Percentiles rank a stretch among this genome's conserved stretches.
Conservation (phyloP, 2,329 filamentous ascomycete genomes). For the Hortaea werneckii region DNA sequence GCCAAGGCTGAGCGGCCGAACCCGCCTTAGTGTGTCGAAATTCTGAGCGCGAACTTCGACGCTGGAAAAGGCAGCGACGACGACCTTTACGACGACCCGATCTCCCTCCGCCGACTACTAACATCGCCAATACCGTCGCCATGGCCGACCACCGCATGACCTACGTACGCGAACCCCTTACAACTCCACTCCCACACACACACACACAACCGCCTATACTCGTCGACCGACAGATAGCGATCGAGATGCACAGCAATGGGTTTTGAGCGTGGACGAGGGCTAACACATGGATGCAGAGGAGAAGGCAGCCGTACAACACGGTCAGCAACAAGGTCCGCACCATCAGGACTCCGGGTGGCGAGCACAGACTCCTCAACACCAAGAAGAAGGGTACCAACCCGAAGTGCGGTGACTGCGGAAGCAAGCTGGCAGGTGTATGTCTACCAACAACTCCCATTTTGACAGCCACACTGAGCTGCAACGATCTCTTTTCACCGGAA, state of each 20-base stretch:
- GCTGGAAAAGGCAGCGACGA: conserved; percentile 5
- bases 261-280: conserved; percentile 19
- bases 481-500: no score
- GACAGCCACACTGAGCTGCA: no score
- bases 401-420: conserved; percentile 98
- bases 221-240: background rate
- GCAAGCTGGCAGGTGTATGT: conserved; percentile 97
- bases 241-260: background rate
- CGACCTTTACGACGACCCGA: conserved; percentile 6
- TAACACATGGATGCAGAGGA: conserved; percentile 34
- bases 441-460: background rate
- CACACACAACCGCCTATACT: background rate
- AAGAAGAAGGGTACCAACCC: conserved; percentile 98
- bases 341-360: conserved; percentile 91
- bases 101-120: conserved; percentile 5
- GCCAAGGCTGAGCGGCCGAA: no score
- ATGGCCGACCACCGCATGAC: conserved; percentile 47
- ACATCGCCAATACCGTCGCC: conserved; percentile 29
- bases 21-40: no score
- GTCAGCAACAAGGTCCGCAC: conserved; percentile 92
- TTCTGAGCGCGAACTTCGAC: background rate
- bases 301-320: conserved; percentile 76
- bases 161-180: conserved; percentile 38
- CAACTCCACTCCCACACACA: background rate
- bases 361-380: conserved; percentile 94